Base-by-base conservation (phyloP, 768 basidiomycete genomes). In the Russula griseocarnosa region DNA sequence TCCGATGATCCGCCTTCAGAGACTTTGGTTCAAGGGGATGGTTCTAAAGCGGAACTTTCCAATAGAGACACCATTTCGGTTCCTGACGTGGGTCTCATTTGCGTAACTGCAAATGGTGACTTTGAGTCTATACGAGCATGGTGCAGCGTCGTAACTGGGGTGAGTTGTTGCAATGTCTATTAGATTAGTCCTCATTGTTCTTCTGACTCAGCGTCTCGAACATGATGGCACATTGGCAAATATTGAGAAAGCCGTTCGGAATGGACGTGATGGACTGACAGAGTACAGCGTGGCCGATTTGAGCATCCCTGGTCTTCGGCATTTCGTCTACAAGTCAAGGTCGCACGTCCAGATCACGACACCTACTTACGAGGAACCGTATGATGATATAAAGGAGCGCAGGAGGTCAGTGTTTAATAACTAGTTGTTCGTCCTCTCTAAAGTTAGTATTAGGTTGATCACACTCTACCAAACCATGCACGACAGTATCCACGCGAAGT, bases 241-340 rank as follows among this genome's bases (percentile, higher is more conserved):
- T 14, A 78, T 91, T 55, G 70, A 76, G 20, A 76, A 79, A 34
- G 78, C 81, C 9, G 80, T 83, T 61, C 69, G 73, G 34, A 73
- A 79, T 50, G 77, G 82, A 57, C 71, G 73, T 34, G 73, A 79
- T 50, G 77, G 82, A 55, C 71, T 79, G 46, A 86, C 86, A 7
- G 80, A 84, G 54, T 92, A 91, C 69, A 79, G 83, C 8, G 83
- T 87, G 60, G 85, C 85, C 3, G 87, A 90, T 60, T 76, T 98
- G 13, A 84, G 85, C n/a, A 87, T 96, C 67, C 93, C 93, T 3
- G 94, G 94, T 2, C 76, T 98, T 32, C 84, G 92, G 34, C 97
- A 99, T 74, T 99, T 98, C 72, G 76, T 98, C 54, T 98, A 98
- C 79, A 98, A 98, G 76, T 92, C 91, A 11, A 82, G 92, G 14